Conservation (phyloP, 805 yeast genomes). For the Ogataea angusta region DNA sequence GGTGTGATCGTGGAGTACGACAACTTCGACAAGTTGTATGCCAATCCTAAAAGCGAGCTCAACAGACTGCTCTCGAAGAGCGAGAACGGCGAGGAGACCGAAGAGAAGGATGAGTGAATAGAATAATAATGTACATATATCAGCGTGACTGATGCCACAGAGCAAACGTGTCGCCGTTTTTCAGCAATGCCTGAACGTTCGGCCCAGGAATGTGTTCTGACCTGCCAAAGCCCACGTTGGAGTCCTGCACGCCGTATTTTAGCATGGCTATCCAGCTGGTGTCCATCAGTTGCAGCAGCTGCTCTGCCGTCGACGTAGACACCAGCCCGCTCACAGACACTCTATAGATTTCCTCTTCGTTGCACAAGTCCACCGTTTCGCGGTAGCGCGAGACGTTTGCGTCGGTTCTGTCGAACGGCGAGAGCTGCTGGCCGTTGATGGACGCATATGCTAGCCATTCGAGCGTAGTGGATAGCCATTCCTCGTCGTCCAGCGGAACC, state of each 20-base stretch:
- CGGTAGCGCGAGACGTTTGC: conserved; percentile 27
- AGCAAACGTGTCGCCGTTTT: conserved; percentile 16
- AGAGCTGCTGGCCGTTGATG: conserved; percentile 26
- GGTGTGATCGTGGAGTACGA: conserved; percentile 79
- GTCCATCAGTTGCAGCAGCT: conserved; percentile 1
- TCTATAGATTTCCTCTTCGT: conserved; percentile 12
- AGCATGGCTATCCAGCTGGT: conserved; percentile 27
- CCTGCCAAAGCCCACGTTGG: conserved; percentile 26
- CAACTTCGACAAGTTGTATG: conserved; percentile 48
- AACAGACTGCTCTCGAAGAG: conserved; percentile 39
- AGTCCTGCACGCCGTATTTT: conserved; percentile 29
- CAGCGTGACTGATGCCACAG: conserved; percentile 24
- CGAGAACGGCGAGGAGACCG: conserved; percentile 25
- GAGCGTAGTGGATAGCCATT: conserved; percentile 21
- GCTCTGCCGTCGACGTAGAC: conserved; percentile 10
- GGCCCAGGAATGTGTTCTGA: conserved; percentile 34
- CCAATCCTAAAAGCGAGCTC: conserved; percentile 42
- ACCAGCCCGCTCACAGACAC: conserved; percentile 20
- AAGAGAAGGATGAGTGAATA: conserved; percentile 16
- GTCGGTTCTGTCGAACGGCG: conserved; percentile 18
- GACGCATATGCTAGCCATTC: conserved; percentile 33
- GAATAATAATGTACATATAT: conserved; percentile 7
- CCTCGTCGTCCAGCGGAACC: conserved; percentile 17
- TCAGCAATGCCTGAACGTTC: conserved; percentile 25
- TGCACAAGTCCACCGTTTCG: conserved; percentile 10